Evolutionary conservation across 2,329 filamentous ascomycete species (phyloP).

Genomic region (Aspergillus sojae): DNA sequence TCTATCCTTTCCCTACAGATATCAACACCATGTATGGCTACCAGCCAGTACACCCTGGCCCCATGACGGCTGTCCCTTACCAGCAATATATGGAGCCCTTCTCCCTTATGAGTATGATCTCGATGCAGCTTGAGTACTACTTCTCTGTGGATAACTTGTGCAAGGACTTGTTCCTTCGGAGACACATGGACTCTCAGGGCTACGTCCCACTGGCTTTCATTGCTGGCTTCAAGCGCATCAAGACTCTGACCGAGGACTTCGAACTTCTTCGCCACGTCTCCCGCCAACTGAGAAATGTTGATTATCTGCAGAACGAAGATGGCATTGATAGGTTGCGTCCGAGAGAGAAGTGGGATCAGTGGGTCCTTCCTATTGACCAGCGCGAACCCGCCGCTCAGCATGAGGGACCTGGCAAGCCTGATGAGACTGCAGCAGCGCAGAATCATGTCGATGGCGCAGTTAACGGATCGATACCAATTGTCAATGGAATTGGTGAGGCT

Average conservation of each 20-base stretch:
- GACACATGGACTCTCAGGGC: constrained; percentile 92
- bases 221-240: constrained; percentile 83
- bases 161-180: constrained; percentile 87
- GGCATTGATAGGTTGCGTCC: constrained; percentile 76
- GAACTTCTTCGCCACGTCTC: constrained; percentile 76
- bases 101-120: constrained; percentile 60
- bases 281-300: constrained; percentile 70
- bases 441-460: constrained; percentile 31
- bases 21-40: constrained; percentile 61
- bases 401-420: constrained; percentile 56
- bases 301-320: constrained; percentile 75
- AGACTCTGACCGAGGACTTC: constrained; percentile 69
- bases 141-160: constrained; percentile 94
- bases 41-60: constrained; percentile 52
- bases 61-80: constrained; percentile 62
- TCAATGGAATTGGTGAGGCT: constrained; percentile 45
- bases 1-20: constrained; percentile 46
- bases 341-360: constrained; percentile 76
- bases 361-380: constrained; percentile 71
- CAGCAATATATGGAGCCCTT: constrained; percentile 61
- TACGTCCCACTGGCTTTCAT: constrained; percentile 83
- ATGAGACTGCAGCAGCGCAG: constrained; percentile 42
- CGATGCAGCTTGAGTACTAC: constrained; percentile 80
- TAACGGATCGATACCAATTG: constrained; percentile 34
- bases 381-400: constrained; percentile 75